Conservation (phyloP, 2,329 filamentous ascomycete species). For the Aureobasidium sp. region DNA sequence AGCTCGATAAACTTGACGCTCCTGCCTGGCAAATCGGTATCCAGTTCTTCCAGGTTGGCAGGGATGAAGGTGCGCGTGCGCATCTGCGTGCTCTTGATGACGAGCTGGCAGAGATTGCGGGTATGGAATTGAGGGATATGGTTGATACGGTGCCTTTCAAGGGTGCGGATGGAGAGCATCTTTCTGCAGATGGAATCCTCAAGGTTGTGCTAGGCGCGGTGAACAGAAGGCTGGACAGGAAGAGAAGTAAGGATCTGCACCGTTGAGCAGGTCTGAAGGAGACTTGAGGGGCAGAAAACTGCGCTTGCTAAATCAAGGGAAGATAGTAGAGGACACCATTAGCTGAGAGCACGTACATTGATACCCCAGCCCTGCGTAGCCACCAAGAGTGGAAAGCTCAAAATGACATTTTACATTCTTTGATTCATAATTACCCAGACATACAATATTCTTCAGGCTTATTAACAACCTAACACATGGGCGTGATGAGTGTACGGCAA, state of each 20-base stretch:
- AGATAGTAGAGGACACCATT: no score
- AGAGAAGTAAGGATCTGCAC: constrained; percentile 23
- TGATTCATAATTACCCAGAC: no score
- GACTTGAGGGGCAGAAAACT: background rate
- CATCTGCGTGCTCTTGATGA: constrained; percentile 71
- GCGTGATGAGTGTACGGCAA: no score
- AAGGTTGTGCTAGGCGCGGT: constrained; percentile 78
- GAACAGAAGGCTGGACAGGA: constrained; percentile 55
- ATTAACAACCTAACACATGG: no score
- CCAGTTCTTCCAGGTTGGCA: constrained; percentile 93
- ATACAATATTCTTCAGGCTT: no score
- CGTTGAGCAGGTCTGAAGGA: background rate
- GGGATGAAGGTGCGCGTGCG: constrained; percentile 54
- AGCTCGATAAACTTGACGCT: constrained; percentile 61
- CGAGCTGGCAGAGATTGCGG: constrained; percentile 46
- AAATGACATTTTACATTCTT: no score
- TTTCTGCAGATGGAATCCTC: constrained; percentile 65
- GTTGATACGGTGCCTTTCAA: constrained; percentile 82
- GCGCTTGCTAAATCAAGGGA: no score
- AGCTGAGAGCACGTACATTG: background rate
- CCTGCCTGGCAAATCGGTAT: constrained; percentile 78
- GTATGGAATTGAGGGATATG: constrained; percentile 65
- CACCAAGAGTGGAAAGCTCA: no score
- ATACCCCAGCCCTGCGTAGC: background rate
- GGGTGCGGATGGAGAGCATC: constrained; percentile 36